Evolutionary conservation across 78 protist species (phyloP), one percentile per base, ranked within the genome.

Genomic region (Dictyostelium capitatum): DNA sequence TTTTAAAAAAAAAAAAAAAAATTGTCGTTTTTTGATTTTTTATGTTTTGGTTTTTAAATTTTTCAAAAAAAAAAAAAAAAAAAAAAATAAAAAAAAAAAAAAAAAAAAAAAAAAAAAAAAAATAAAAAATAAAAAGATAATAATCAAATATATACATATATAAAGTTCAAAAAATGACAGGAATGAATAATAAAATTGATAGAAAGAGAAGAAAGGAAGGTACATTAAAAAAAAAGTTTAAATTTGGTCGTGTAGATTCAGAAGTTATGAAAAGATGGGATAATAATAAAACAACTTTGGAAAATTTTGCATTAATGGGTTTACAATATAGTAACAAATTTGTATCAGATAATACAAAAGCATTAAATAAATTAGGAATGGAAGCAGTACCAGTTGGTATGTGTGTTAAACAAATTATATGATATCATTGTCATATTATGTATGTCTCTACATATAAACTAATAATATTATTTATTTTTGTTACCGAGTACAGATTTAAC

Each of bases 241-340:
- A 53, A 3, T 82, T 47, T 82, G 89, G 89, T 17, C 54, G 20
- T 57, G n/a, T 56, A 54, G 56, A 79, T 56, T 12, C 74, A 41
- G 92, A 72, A 50, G 77, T 74, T 10, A 56, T 37, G 54, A 41
- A 74, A 46, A 74, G 92, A 74, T 84, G 92, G 92, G 92, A 84
- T 84, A 20, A 59, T 11, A 57, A 4, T 17, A 72, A 74, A 54
- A 84, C 92, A n/a, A 14, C 80, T 7, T 53, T 74, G 17, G 92
- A 84, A 47, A 84, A 84, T 67, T 84, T 51, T 47, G 54, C 92
- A 1, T 25, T 84, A 23, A 84, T 84, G 83, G 92, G 92, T 46
- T 75, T 84, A 28, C 62, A 74, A 79, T 72, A 69, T 73, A 37
- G 32, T 28, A 69, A 83, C 43, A 69, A 51, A 54, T 30, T 48